phyloP scores from a whole-genome alignment of 805 yeast genomes.

The Kuraishia piskuri region DNA sequence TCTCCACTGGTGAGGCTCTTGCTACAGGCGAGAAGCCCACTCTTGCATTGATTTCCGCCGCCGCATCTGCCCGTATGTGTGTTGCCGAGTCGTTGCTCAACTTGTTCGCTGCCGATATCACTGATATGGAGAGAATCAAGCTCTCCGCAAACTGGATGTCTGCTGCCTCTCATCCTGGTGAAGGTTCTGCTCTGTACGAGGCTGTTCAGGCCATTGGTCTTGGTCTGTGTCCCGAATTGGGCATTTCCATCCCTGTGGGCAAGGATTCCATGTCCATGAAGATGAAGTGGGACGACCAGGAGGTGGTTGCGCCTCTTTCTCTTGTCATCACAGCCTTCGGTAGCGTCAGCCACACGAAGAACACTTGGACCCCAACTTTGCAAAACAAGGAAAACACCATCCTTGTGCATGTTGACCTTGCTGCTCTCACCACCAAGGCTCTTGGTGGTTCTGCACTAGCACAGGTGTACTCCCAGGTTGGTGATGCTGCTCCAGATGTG shows the following conservation, averaged over 20 bases:
- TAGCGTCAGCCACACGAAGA: conserved; percentile 74
- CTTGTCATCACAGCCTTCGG: conserved; percentile 87
- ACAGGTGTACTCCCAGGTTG: conserved; percentile 86
- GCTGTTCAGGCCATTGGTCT: conserved; percentile 96
- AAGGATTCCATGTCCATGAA: conserved; percentile 99
- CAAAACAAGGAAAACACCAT: conserved; percentile 46
- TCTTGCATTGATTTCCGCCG: conserved; percentile 77
- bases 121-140: conserved; percentile 64
- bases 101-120: conserved; percentile 82
- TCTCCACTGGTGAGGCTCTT: conserved; percentile 89
- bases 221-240: conserved; percentile 89
- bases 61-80: conserved; percentile 89
- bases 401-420: conserved; percentile 75
- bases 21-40: conserved; percentile 97
- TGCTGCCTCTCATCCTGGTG: conserved; percentile 90
- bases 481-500: conserved; percentile 77
- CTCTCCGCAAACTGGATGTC: conserved; percentile 99
- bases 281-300: conserved; percentile 92
- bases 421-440: conserved; percentile 40
- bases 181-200: conserved; percentile 89
- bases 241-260: conserved; percentile 92
- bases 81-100: conserved; percentile 93
- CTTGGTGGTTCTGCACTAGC: conserved; percentile 94
- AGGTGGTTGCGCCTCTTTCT: conserved; percentile 93
- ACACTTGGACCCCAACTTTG: conserved; percentile 93